Conservation (phyloP, 2,329 filamentous ascomycete species). For the Intubia oerlemansii region DNA sequence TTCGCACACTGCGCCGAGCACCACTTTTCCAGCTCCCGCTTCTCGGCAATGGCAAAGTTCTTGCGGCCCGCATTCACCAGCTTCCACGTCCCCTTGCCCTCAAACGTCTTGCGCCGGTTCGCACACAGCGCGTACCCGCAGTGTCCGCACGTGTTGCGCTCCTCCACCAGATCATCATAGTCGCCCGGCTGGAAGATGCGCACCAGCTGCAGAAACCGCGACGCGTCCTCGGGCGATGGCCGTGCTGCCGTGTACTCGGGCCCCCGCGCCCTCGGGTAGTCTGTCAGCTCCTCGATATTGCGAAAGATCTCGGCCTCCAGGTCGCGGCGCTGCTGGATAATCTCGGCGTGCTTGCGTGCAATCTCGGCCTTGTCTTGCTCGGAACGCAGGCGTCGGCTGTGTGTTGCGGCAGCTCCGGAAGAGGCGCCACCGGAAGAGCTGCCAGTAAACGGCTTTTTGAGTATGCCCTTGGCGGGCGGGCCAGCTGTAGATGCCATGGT, state of each 20-base stretch:
- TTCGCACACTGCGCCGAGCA: conserved; percentile 63
- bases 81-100: conserved; percentile 42
- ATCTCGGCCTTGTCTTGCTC: conserved; percentile 29
- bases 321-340: conserved; percentile 65
- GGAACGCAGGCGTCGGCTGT: conserved; percentile 14
- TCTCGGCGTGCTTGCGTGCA: conserved; percentile 61
- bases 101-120: conserved; percentile 33
- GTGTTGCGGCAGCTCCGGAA: conserved; percentile 6
- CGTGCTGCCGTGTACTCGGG: conserved; percentile 20
- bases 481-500: conserved; percentile 26
- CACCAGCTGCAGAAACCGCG: conserved; percentile 43
- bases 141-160: conserved; percentile 62
- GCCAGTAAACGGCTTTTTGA: conserved; percentile 38
- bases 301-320: conserved; percentile 54
- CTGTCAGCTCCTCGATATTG: conserved; percentile 49
- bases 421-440: conserved; percentile 8
- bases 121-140: conserved; percentile 76
- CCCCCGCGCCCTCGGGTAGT: conserved; percentile 21
- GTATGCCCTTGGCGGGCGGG: conserved; percentile 31
- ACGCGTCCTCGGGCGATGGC: conserved; percentile 35
- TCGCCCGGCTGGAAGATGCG: conserved; percentile 65
- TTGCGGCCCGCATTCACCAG: conserved; percentile 31
- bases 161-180: conserved; percentile 72
- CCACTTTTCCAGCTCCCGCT: conserved; percentile 63
- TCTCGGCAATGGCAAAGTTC: conserved; percentile 46